These are phyloP conservation scores for Spergularia bocconei DNA, from an alignment of 148 eudicot species.

Conservation along the genomic window DNA sequence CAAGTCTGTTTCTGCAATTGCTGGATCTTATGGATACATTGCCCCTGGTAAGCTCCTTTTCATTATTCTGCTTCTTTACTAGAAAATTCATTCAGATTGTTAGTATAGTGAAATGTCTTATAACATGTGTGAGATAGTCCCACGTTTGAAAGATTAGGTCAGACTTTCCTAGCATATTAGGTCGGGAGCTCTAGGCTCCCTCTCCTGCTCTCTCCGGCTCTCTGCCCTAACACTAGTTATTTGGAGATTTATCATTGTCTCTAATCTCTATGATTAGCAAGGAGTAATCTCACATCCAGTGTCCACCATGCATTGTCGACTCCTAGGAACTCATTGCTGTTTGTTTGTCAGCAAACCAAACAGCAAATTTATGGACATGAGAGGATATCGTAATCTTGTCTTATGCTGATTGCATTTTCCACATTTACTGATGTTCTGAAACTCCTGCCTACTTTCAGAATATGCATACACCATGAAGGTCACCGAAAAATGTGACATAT, in stretches of 20 bases:
- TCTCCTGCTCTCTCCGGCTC: no score
- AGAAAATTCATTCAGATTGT: no score
- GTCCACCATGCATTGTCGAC: background rate
- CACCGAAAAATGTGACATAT: slow-evolving; percentile 78
- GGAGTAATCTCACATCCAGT: background rate
- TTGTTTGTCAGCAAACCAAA: background rate
- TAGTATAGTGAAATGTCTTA: no score
- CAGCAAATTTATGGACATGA: background rate
- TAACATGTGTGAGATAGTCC: no score
- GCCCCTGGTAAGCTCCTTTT: slow-evolving; percentile 67
- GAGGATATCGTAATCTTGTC: background rate
- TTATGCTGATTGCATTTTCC: background rate
- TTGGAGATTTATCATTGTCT: no score
- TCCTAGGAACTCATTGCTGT: background rate
- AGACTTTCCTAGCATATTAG: no score
- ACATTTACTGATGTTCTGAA: background rate
- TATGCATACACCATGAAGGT: slow-evolving; percentile 92
- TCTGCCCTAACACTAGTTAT: no score
- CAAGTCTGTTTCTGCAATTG: slow-evolving; percentile 83
- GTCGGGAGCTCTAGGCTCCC: no score
- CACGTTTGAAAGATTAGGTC: no score
- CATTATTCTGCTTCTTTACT: background rate
- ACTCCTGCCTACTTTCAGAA: slow-evolving; percentile 31
- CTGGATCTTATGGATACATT: slow-evolving; percentile 97
- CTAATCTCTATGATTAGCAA: no score